Base-by-base conservation (phyloP, 2,329 filamentous ascomycete genomes). In the Xylaria sp. region DNA sequence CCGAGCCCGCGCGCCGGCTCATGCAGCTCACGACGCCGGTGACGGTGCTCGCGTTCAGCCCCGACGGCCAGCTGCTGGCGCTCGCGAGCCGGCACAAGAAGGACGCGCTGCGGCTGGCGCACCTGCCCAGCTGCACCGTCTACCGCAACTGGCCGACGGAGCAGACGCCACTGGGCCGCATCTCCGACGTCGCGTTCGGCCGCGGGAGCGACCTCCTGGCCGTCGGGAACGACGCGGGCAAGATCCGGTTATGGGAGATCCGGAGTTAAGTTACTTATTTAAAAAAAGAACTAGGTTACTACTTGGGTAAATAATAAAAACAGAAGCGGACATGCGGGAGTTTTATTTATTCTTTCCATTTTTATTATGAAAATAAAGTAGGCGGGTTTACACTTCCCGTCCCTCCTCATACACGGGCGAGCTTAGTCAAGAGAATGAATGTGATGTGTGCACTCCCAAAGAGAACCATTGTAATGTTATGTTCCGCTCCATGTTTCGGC, bases 101-200 rank as follows among this genome's bases (percentile, higher is more conserved):
- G 69, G 92, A 97, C 74, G 91, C 92, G 0, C 75, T 99, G 71
- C 82, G 89, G 66, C 76, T 99, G 61, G 91, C 93, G 26, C 94
- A 99, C 72, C 76, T 99, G 63, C 92, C 93, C 0, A 92, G 85
- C 63, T 96, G 92, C 72, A 96, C 92, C 1, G 91, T 97, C 18
- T 99, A 94, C 79, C 86, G 88, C 66, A 99, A 99, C 74, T 99
- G 94, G 94, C 94, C 94, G 20, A 99, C 93, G 49, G 84, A 86
- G 60, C 87, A 89, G 70, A 99, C 94, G 52, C 92, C 92, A 1
- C 74, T 99, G 57, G 94, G 94, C 0, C 82, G 91, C 54, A 86
- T 97, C 61, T 90, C 90, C 2, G 80, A 85, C 1, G 83, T 92
- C 55, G 87, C 89, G 2, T 89, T 91, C 69, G 82, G 82, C 18